Percentiles rank a stretch among this genome's conserved stretches.
These are phyloP conservation scores for Ophiocordyceps camponoti-leonardi DNA, from an alignment of 2,329 filamentous ascomycete genomes.

Conservation along the genomic window DNA sequence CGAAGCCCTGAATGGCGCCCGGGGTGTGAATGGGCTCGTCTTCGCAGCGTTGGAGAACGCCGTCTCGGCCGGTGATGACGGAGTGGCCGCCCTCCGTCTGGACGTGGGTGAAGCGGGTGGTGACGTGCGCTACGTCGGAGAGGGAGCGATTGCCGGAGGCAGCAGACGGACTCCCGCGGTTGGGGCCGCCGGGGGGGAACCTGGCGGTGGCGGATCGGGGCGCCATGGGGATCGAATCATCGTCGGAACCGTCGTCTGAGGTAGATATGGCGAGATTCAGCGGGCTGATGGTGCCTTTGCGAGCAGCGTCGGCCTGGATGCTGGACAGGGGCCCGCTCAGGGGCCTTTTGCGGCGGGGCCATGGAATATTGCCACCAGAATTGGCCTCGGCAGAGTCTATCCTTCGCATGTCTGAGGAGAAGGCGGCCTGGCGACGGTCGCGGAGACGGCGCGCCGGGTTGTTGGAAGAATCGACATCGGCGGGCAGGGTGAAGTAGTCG, in stretches of 20 bases:
- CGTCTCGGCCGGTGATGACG: conserved; percentile 64
- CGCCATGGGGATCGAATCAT: conserved; percentile 8
- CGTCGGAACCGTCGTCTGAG: conserved; percentile 15
- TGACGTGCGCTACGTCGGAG: conserved; percentile 34
- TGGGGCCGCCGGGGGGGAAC: background rate
- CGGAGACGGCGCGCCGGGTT: conserved; percentile 11
- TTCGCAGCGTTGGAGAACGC: conserved; percentile 62
- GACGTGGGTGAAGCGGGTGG: conserved; percentile 62
- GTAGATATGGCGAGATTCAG: conserved; percentile 15
- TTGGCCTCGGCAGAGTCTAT: conserved; percentile 7
- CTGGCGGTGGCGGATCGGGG: background rate
- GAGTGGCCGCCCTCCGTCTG: conserved; percentile 63
- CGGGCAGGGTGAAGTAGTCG: conserved; percentile 18
- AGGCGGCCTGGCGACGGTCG: conserved; percentile 11
- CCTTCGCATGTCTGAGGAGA: conserved; percentile 8
- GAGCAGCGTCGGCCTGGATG: conserved; percentile 25
- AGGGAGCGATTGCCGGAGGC: conserved; percentile 8
- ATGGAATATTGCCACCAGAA: conserved; percentile 3
- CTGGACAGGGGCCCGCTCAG: conserved; percentile 23
- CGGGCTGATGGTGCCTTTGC: conserved; percentile 17
- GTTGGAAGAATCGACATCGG: conserved; percentile 14
- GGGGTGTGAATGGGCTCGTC: conserved; percentile 85
- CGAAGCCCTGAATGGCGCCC: conserved; percentile 67
- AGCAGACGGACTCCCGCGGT: conserved; percentile 3
- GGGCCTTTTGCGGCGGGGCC: conserved; percentile 15